Base-by-base conservation (phyloP, 1,284 basidiomycete species). In the Heterobasidion occidentale region DNA sequence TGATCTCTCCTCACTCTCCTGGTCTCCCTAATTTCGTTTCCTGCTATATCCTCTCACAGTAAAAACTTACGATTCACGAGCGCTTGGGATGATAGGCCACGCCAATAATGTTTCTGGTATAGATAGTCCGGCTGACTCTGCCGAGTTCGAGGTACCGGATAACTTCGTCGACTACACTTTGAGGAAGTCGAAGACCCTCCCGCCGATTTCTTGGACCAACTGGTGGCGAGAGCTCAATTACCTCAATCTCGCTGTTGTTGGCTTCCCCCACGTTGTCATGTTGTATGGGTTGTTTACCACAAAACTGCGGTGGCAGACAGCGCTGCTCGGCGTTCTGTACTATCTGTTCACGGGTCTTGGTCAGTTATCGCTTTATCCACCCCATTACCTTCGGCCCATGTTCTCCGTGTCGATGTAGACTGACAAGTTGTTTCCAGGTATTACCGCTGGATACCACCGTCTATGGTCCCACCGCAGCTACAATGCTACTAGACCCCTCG, bases 121-220 rank as follows among this genome's bases (percentile, higher is more conserved):
- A 1, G 5, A 27, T 4, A 27, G 27, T 27, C 27, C 27, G 27
- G 27, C 27, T 27, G 27, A 27, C 27, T 27, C 42, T 8, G 17
- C 7, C 17, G 88, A 90, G 72, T 65, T 79, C 63, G 73, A 89
- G 71, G 84, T 91, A 60, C 88, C 89, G 42, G 91, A 93, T 74
- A 94, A 94, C 78, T 96, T 94, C 67, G 92, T 97, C 66, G 77
- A 84, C 53, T 83, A 90, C 71, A 92, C 89, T 3, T 80, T 96
- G 67, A 84, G 84, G 68, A 88, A 80, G 67, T 80, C 78, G 71
- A 90, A 87, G 68, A 65, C 84, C 1, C 77, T 92, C 14, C 91
- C 92, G 0, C 92, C 92, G 6, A 76, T 95, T 66, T 80, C 80
- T 11, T 83, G 81, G 80, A 68, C 75, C 47, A 94, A 88, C 68